Evolutionary conservation across 2,329 filamentous ascomycete genomes (phyloP).

Genomic region (Exutisphaerella laricina): DNA sequence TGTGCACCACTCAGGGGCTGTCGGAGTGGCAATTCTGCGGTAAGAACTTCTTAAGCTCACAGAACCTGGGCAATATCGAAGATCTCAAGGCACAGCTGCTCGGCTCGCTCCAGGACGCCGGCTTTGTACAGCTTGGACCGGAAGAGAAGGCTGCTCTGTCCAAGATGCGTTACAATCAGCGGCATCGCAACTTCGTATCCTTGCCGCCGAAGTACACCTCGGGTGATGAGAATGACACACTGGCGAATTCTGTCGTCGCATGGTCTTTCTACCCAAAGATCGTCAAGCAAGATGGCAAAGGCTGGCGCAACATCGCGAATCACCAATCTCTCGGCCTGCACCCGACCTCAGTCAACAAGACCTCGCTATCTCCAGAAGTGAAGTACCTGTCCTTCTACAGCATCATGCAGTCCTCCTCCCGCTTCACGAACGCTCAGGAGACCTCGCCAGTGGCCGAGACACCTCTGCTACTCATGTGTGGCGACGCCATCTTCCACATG

Average conservation of each 20-base stretch:
- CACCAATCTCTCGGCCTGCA: slow-evolving; percentile 86
- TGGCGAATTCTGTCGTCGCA: slow-evolving; percentile 76
- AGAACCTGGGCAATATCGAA: slow-evolving; percentile 85
- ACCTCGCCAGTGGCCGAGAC: slow-evolving; percentile 63
- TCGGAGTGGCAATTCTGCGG: slow-evolving; percentile 87
- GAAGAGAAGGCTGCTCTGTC: slow-evolving; percentile 66
- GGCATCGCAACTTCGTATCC: slow-evolving; percentile 71
- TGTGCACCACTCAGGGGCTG: slow-evolving; percentile 63
- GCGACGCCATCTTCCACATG: slow-evolving; percentile 84
- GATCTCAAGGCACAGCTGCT: slow-evolving; percentile 91
- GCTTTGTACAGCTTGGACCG: slow-evolving; percentile 68
- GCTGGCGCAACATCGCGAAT: slow-evolving; percentile 85
- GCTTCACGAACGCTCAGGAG: slow-evolving; percentile 83
- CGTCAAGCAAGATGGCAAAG: slow-evolving; percentile 75
- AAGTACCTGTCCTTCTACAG: slow-evolving; percentile 93
- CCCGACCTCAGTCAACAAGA: slow-evolving; percentile 82
- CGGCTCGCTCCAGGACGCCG: slow-evolving; percentile 76
- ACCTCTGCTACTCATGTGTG: slow-evolving; percentile 75
- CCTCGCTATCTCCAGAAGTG: slow-evolving; percentile 41
- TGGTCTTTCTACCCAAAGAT: slow-evolving; percentile 97
- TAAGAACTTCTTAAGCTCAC: slow-evolving; percentile 88
- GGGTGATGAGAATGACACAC: slow-evolving; percentile 72
- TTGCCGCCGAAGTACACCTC: slow-evolving; percentile 68
- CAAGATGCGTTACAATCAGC: slow-evolving; percentile 59
- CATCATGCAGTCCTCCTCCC: slow-evolving; percentile 87